phyloP scores from a whole-genome alignment of 2,329 filamentous ascomycete species.

The Waltergamsia citrina region DNA sequence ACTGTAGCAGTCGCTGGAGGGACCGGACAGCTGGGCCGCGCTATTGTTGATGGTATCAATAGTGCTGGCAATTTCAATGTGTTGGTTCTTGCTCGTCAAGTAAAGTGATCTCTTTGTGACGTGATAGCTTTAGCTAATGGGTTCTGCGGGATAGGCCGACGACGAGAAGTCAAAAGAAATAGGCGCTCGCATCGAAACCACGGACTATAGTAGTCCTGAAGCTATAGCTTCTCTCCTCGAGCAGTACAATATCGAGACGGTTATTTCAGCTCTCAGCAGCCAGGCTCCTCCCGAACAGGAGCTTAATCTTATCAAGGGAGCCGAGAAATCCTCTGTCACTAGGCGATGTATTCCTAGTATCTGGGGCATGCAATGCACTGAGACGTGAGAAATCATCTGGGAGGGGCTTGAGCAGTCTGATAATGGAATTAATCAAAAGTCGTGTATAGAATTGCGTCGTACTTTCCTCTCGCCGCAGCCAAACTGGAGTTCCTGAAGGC shows the following conservation, averaged over 20 bases:
- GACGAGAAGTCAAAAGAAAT: slow-evolving; percentile 11
- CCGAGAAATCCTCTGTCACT: slow-evolving; percentile 24
- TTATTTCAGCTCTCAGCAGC: slow-evolving; percentile 31
- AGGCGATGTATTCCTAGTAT: slow-evolving; percentile 31
- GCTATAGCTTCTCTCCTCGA: slow-evolving; percentile 14
- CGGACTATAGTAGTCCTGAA: slow-evolving; percentile 16
- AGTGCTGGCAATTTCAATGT: slow-evolving; percentile 23
- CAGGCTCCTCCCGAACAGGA: slow-evolving; percentile 20
- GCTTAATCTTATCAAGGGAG: slow-evolving; percentile 33
- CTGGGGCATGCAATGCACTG: slow-evolving; percentile 21
- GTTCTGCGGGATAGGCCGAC: slow-evolving; percentile 6
- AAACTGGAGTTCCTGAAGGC: background rate
- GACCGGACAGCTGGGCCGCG: slow-evolving; percentile 31
- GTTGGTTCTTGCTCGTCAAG: slow-evolving; percentile 30
- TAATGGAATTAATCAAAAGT: background rate
- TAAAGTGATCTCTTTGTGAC: slow-evolving; percentile 6
- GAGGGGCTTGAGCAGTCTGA: background rate
- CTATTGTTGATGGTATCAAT: slow-evolving; percentile 32
- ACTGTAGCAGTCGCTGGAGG: slow-evolving; percentile 35
- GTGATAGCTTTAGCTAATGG: background rate
- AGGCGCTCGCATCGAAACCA: slow-evolving; percentile 12
- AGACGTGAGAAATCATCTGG: background rate
- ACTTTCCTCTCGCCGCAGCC: background rate
- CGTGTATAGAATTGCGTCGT: background rate
- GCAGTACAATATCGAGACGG: slow-evolving; percentile 28